Conservation (phyloP, 768 basidiomycete species). For the Termitomyces sp. region DNA sequence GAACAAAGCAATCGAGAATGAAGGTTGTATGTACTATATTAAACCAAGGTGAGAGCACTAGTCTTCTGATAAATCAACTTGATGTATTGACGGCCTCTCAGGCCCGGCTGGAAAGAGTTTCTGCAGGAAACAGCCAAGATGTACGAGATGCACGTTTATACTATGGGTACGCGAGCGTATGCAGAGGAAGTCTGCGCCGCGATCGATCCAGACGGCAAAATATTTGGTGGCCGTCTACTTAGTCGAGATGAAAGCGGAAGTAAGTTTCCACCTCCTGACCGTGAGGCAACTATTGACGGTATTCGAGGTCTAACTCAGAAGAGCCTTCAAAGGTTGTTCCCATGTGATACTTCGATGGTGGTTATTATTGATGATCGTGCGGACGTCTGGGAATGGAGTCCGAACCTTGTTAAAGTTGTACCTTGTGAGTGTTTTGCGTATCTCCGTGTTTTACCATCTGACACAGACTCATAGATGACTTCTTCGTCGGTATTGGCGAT, state of each 20-base stretch:
- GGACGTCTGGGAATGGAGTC: slow-evolving; percentile 98
- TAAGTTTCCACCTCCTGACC: slow-evolving; percentile 36
- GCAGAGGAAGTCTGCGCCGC: slow-evolving; percentile 93
- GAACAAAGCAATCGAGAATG: slow-evolving; percentile 61
- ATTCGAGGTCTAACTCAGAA: slow-evolving; percentile 82
- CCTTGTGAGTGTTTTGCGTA: slow-evolving; percentile 62
- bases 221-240: slow-evolving; percentile 85
- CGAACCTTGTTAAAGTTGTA: slow-evolving; percentile 94
- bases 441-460: neutral
- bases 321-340: slow-evolving; percentile 87
- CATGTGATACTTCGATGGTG: slow-evolving; percentile 97
- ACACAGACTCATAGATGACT: slow-evolving; percentile 67
- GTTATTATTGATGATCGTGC: slow-evolving; percentile 98
- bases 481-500: slow-evolving; percentile 97
- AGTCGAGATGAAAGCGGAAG: slow-evolving; percentile 97
- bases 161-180: slow-evolving; percentile 97
- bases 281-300: slow-evolving; percentile 6
- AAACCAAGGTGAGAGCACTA: slow-evolving; percentile 76
- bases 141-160: slow-evolving; percentile 99
- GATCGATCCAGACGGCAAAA: slow-evolving; percentile 83
- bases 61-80: neutral
- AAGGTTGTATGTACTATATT: slow-evolving; percentile 95
- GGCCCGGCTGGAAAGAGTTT: slow-evolving; percentile 85
- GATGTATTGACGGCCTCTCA: slow-evolving; percentile 18
- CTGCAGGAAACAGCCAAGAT: slow-evolving; percentile 64